Conservation (phyloP, 2,329 filamentous ascomycete species). For the Ophiocordyceps camponoti-saundersi region DNA sequence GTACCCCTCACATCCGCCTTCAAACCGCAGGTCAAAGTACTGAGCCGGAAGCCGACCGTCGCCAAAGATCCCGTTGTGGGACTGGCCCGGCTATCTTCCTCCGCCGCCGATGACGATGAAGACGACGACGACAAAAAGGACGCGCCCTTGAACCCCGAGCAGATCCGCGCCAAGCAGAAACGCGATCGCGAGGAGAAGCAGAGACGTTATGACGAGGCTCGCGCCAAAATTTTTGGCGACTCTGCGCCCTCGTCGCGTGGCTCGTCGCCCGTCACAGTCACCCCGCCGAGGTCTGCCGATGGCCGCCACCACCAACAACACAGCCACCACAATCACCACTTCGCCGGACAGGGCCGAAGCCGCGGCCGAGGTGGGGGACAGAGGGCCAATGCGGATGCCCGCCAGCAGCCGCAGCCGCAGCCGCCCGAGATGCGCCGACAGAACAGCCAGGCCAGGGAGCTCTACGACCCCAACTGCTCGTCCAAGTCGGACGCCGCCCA, state of each 20-base stretch:
- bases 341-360: slow-evolving; percentile 25
- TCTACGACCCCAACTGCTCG: slow-evolving; percentile 64
- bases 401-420: slow-evolving; percentile 4
- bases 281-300: slow-evolving; percentile 31
- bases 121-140: slow-evolving; percentile 31
- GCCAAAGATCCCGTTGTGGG: slow-evolving; percentile 38
- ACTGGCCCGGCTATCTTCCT: slow-evolving; percentile 28
- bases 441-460: slow-evolving; percentile 31
- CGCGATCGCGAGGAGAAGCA: slow-evolving; percentile 78
- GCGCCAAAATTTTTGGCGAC: slow-evolving; percentile 73
- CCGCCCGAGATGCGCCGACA: slow-evolving; percentile 3
- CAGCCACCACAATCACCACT: neutral
- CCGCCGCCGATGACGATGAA: neutral
- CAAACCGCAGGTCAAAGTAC: slow-evolving; percentile 68
- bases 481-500: slow-evolving; percentile 40
- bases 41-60: slow-evolving; percentile 63
- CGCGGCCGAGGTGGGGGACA: slow-evolving; percentile 24
- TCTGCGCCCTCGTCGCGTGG: slow-evolving; percentile 34
- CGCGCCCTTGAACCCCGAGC: slow-evolving; percentile 51
- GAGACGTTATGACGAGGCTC: slow-evolving; percentile 72
- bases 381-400: slow-evolving; percentile 6
- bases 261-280: slow-evolving; percentile 42
- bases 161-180: slow-evolving; percentile 62
- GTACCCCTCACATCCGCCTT: slow-evolving; percentile 50
- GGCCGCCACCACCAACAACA: slow-evolving; percentile 11